Conservation (phyloP, 2,329 filamentous ascomycete genomes). For the Neofusicoccum ribis region DNA sequence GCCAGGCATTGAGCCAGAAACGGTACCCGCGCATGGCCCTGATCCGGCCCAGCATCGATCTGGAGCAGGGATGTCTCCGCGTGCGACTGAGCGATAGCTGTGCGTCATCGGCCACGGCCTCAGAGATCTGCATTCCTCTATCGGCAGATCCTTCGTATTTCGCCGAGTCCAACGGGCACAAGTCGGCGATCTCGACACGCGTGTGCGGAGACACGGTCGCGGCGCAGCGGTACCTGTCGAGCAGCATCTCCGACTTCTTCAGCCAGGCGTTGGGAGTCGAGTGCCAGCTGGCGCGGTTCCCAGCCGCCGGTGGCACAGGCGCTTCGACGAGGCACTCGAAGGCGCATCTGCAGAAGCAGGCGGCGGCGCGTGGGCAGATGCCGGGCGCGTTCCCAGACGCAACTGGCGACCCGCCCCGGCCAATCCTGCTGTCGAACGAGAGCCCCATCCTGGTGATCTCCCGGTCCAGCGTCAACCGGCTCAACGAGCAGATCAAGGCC, state of each 20-base stretch:
- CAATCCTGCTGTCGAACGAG: constrained; percentile 86
- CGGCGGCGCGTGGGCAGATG: constrained; percentile 38
- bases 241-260: constrained; percentile 73
- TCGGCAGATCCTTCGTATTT: constrained; percentile 66
- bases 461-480: constrained; percentile 70
- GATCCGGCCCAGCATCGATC: constrained; percentile 72
- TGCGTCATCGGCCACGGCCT: constrained; percentile 30
- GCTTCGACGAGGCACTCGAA: constrained; percentile 69
- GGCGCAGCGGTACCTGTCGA: constrained; percentile 68
- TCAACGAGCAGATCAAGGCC: constrained; percentile 71
- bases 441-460: constrained; percentile 88
- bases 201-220: constrained; percentile 82
- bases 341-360: constrained; percentile 57
- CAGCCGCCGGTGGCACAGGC: constrained; percentile 56
- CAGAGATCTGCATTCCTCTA: constrained; percentile 55
- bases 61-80: constrained; percentile 64
- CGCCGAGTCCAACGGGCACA: constrained; percentile 39
- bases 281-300: constrained; percentile 82
- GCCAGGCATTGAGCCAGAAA: constrained; percentile 85
- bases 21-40: constrained; percentile 84
- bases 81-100: constrained; percentile 54
- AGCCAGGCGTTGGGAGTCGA: constrained; percentile 71
- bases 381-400: constrained; percentile 57
- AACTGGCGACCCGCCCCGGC: constrained; percentile 54
- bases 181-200: constrained; percentile 46